Conservation (phyloP, 257 asterid species). For the Orobanche coerulescens region DNA sequence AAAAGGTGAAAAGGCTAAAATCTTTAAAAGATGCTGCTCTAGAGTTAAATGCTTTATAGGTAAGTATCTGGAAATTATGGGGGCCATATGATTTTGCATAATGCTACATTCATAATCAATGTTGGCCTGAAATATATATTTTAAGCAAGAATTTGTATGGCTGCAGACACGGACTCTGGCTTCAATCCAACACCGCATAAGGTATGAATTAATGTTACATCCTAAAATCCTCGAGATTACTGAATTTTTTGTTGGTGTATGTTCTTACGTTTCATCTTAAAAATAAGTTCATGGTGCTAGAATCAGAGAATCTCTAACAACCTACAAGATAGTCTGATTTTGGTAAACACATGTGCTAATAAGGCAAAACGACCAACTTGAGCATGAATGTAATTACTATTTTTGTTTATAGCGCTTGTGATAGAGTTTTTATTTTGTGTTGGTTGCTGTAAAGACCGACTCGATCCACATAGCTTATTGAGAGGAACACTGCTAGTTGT, state of each 20-base stretch:
- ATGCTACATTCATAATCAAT: not conserved
- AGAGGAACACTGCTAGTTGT: too few relatives aligned
- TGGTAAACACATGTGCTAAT: not conserved
- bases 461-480: too few relatives aligned
- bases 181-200: conserved; percentile 69
- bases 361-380: not conserved
- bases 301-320: not conserved
- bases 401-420: too few relatives aligned
- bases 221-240: not conserved
- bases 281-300: not conserved
- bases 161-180: conserved; percentile 75
- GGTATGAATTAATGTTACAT: conserved; percentile 32
- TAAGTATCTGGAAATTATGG: conserved; percentile 19
- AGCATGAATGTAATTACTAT: not conserved
- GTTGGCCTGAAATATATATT: not conserved
- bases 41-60: conserved; percentile 82
- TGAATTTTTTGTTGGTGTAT: not conserved
- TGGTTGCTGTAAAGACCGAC: too few relatives aligned
- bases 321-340: not conserved
- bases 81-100: not conserved
- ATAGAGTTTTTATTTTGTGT: too few relatives aligned
- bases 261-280: not conserved
- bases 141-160: conserved; percentile 16
- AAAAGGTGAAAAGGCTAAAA: conserved; percentile 35
- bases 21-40: conserved; percentile 42